Conservation (phyloP, 805 yeast genomes). For the Lipomyces lipofer region DNA sequence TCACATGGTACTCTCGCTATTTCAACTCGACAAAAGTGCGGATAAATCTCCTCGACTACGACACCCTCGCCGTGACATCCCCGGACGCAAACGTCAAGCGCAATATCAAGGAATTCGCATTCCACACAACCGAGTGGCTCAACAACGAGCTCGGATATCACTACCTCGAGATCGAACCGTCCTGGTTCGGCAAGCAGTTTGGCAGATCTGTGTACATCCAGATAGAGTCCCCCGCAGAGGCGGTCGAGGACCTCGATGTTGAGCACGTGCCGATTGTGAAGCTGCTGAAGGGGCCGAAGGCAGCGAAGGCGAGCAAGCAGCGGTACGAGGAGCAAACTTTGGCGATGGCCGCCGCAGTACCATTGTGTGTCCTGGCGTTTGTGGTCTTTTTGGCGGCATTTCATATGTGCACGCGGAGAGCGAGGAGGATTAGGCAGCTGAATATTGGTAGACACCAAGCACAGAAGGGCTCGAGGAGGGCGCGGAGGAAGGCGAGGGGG, state of each 20-base stretch:
- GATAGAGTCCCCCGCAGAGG: conserved; percentile 49
- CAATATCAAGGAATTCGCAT: conserved; percentile 43
- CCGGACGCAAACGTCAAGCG: conserved; percentile 9
- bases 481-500: not conserved
- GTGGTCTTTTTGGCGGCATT: conserved; percentile 19
- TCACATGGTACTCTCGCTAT: conserved; percentile 76
- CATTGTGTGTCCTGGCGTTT: conserved; percentile 20
- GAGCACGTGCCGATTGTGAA: conserved; percentile 28
- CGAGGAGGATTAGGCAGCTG: conserved; percentile 23
- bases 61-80: conserved; percentile 25
- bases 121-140: conserved; percentile 74
- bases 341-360: conserved; percentile 30
- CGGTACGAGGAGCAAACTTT: conserved; percentile 28
- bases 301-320: conserved; percentile 18
- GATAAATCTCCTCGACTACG: conserved; percentile 31
- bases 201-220: conserved; percentile 61
- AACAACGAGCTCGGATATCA: conserved; percentile 59
- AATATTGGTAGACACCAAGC: conserved; percentile 21
- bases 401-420: conserved; percentile 27
- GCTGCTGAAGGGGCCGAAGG: conserved; percentile 21
- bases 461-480: conserved; percentile 3
- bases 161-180: conserved; percentile 60
- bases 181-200: conserved; percentile 62
- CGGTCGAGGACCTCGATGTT: conserved; percentile 29
- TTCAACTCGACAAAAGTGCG: conserved; percentile 47